These are phyloP conservation scores for Calcarisporium arbuscula DNA, from an alignment of 2,329 filamentous ascomycete genomes.

Conservation along the genomic window DNA sequence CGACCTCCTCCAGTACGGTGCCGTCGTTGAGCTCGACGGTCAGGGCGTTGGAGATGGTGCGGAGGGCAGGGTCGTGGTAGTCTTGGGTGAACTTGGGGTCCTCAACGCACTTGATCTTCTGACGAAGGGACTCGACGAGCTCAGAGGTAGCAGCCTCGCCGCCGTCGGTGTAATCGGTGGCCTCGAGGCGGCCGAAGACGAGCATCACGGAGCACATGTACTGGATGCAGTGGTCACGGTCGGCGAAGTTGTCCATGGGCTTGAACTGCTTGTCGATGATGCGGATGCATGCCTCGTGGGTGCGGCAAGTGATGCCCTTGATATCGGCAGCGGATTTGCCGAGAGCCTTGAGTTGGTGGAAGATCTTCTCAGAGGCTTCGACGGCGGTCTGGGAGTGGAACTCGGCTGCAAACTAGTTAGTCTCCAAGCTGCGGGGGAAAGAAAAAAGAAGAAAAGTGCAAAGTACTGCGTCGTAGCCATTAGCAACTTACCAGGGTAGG, in stretches of 20 bases:
- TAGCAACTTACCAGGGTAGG: slow-evolving; percentile 70
- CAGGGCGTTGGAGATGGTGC: slow-evolving; percentile 94
- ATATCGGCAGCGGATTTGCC: slow-evolving; percentile 93
- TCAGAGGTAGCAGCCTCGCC: slow-evolving; percentile 85
- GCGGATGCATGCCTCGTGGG: slow-evolving; percentile 95
- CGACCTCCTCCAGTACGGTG: slow-evolving; percentile 82
- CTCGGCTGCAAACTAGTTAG: slow-evolving; percentile 50
- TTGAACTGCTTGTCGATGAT: slow-evolving; percentile 99
- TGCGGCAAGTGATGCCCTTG: slow-evolving; percentile 87
- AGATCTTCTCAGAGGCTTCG: slow-evolving; percentile 85
- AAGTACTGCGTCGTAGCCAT: neutral
- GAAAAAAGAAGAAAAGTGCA: neutral
- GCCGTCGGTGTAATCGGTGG: slow-evolving; percentile 88
- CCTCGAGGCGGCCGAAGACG: slow-evolving; percentile 86
- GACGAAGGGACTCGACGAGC: slow-evolving; percentile 82
- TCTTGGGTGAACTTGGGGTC: slow-evolving; percentile 90
- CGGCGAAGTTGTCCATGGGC: slow-evolving; percentile 99
- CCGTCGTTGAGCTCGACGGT: slow-evolving; percentile 94
- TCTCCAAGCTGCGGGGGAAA: neutral
- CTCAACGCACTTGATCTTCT: slow-evolving; percentile 94
- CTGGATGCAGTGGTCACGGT: slow-evolving; percentile 98
- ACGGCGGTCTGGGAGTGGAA: slow-evolving; percentile 99
- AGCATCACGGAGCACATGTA: slow-evolving; percentile 99
- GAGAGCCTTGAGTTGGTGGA: slow-evolving; percentile 71
- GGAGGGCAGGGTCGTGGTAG: slow-evolving; percentile 89